Evolutionary conservation across 768 basidiomycete species (phyloP).

Genomic region (Pulveroboletus sp.): DNA sequence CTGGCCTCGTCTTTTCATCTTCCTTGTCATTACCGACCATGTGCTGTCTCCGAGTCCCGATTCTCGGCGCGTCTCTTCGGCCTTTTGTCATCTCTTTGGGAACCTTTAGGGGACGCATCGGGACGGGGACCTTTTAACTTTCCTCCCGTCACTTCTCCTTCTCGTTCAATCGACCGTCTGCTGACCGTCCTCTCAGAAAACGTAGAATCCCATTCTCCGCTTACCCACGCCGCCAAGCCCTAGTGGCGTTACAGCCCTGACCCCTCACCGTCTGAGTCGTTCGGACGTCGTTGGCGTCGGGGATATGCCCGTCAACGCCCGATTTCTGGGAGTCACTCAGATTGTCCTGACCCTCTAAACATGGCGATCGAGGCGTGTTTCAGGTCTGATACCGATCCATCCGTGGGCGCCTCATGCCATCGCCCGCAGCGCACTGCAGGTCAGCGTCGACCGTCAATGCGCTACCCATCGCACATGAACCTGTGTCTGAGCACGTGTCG

Average conservation of each 20-base stretch:
- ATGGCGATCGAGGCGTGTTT: conserved; percentile 1
- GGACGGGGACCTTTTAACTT: conserved; percentile 14
- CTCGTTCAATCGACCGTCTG: not conserved
- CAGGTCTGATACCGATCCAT: conserved; percentile 1
- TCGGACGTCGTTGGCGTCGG: conserved; percentile 6
- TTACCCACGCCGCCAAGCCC: conserved; percentile 2
- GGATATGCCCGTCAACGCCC: not conserved
- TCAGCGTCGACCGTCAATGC: not conserved
- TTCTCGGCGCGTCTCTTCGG: conserved; percentile 7
- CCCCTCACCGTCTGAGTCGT: not conserved
- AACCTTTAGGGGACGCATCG: conserved; percentile 5
- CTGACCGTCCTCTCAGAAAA: conserved; percentile 13
- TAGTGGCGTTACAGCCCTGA: conserved; percentile 12
- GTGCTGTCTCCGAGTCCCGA: not conserved
- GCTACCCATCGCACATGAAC: not conserved
- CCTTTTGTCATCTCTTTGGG: not conserved
- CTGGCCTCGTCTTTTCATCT: conserved; percentile 17
- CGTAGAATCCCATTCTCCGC: conserved; percentile 6
- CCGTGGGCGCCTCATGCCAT: not conserved
- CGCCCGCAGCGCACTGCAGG: not conserved
- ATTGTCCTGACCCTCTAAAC: not conserved
- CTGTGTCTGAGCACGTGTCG: not conserved
- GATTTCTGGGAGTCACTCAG: conserved; percentile 13
- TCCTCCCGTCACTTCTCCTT: conserved; percentile 10
- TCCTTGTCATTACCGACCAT: conserved; percentile 20